A percentile compares a stretch with the other conserved stretches of the same genome.
Conservation (phyloP, 495 filamentous ascomycete species). For the Xylaria grammica region DNA sequence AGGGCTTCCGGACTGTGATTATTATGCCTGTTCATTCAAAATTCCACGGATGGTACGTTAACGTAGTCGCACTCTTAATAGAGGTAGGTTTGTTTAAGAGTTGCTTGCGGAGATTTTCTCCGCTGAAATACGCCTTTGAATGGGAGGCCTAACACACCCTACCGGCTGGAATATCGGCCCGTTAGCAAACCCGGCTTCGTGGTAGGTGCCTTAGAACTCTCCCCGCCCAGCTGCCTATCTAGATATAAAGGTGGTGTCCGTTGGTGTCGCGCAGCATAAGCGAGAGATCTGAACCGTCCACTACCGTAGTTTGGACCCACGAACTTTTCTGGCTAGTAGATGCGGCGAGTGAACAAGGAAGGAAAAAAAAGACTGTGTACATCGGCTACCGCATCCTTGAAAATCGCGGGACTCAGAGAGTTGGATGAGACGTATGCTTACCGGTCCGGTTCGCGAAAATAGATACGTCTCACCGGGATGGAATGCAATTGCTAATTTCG, state of each 20-base stretch:
- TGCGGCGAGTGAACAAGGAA: not conserved
- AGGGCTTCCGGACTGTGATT: too few species aligned
- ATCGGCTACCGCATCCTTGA: not conserved
- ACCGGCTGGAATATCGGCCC: slow-evolving; percentile 18
- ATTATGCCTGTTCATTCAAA: too few species aligned
- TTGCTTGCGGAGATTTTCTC: not conserved
- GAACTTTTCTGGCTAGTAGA: not conserved
- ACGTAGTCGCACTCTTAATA: too few species aligned
- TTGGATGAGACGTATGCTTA: not conserved
- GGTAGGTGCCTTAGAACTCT: not conserved
- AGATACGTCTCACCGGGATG: not conserved
- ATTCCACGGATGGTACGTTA: not conserved
- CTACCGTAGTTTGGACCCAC: not conserved
- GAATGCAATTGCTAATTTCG: not conserved
- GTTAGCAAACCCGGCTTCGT: slow-evolving; percentile 11
- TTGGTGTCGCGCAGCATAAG: slow-evolving; percentile 19
- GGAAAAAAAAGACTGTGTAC: not conserved
- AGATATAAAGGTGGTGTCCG: not conserved
- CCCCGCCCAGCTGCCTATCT: slow-evolving; percentile 3
- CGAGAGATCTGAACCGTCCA: slow-evolving; percentile 19
- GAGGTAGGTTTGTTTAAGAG: not conserved
- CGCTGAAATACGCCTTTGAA: not conserved
- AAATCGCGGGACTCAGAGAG: not conserved
- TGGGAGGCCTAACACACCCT: not conserved
- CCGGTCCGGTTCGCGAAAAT: not conserved